These are phyloP conservation scores for Magnusiomyces magnusii DNA, from an alignment of 1,139 yeast genomes.

Conservation along the genomic window DNA sequence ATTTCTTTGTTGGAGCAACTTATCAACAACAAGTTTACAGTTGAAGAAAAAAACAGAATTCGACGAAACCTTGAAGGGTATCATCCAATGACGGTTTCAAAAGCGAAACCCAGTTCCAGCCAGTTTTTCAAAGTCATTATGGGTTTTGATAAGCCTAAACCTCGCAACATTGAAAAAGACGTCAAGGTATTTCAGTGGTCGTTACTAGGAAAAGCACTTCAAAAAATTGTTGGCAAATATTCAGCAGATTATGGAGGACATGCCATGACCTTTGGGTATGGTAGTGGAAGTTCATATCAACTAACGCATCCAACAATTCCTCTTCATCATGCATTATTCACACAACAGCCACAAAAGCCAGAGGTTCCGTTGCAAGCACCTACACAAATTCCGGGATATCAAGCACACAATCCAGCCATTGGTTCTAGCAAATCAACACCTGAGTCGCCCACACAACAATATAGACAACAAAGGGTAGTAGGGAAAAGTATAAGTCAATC, in stretches of 20 bases:
- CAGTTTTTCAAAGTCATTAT: conserved; percentile 52
- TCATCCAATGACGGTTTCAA: conserved; percentile 54
- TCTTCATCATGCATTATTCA: neutral
- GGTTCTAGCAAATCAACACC: conserved; percentile 1
- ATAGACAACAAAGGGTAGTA: neutral
- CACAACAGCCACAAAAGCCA: conserved; percentile 8
- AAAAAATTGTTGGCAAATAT: conserved; percentile 58
- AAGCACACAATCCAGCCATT: conserved; percentile 7
- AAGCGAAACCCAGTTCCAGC: conserved; percentile 40
- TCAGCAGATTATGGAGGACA: conserved; percentile 29
- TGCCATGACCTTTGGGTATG: conserved; percentile 11
- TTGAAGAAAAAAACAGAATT: conserved; percentile 64
- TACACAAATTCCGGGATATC: conserved; percentile 3
- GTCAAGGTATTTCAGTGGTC: conserved; percentile 62
- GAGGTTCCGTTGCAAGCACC: conserved; percentile 20
- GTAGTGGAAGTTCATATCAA: conserved; percentile 3
- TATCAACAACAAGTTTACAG: conserved; percentile 50
- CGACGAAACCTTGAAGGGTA: conserved; percentile 60
- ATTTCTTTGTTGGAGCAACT: conserved; percentile 51
- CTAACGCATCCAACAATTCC: conserved; percentile 4
- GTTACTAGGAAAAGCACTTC: conserved; percentile 46
- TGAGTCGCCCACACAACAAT: neutral
- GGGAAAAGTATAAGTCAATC: neutral
- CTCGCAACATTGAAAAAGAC: conserved; percentile 66
- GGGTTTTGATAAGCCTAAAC: conserved; percentile 60